Percentiles rank a stretch among this genome's conserved stretches.
phyloP scores from a whole-genome alignment of 176 grass and related monocot species.

The Calamus simplicifolius region DNA sequence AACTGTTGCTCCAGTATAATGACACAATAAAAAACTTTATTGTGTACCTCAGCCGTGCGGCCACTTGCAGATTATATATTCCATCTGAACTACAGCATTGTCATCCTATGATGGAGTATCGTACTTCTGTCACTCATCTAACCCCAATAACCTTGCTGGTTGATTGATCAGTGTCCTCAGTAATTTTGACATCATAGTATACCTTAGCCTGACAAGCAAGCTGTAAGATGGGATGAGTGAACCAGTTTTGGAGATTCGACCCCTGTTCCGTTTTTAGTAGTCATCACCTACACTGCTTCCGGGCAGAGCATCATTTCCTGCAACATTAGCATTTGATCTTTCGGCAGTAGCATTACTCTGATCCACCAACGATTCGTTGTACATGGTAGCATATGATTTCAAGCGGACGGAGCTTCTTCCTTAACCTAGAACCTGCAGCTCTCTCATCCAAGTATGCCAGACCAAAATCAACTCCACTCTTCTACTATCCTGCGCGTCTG shows the following conservation, averaged over 20 bases:
- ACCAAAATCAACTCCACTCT: constrained; percentile 34
- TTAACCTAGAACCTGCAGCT: constrained; percentile 37
- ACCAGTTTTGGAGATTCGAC: not conserved
- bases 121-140: too few relatives aligned
- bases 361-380: constrained; percentile 27
- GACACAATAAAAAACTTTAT: too few relatives aligned
- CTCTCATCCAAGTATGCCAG: constrained; percentile 54
- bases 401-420: constrained; percentile 37
- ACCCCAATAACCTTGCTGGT: too few relatives aligned
- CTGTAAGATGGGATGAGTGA: not conserved
- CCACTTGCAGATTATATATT: too few relatives aligned
- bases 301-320: not conserved
- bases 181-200: not conserved
- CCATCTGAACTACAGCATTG: too few relatives aligned
- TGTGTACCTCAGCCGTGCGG: too few relatives aligned
- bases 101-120: too few relatives aligned
- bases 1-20: too few relatives aligned
- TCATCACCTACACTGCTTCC: not conserved
- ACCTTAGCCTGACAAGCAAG: not conserved
- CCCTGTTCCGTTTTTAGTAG: not conserved
- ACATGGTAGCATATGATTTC: constrained; percentile 46
- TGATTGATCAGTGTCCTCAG: not conserved
- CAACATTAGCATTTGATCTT: not conserved
- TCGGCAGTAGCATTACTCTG: constrained; percentile 5
- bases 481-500: constrained; percentile 76